Conservation (phyloP, 768 basidiomycete species). For the Fomitopsis serialis region DNA sequence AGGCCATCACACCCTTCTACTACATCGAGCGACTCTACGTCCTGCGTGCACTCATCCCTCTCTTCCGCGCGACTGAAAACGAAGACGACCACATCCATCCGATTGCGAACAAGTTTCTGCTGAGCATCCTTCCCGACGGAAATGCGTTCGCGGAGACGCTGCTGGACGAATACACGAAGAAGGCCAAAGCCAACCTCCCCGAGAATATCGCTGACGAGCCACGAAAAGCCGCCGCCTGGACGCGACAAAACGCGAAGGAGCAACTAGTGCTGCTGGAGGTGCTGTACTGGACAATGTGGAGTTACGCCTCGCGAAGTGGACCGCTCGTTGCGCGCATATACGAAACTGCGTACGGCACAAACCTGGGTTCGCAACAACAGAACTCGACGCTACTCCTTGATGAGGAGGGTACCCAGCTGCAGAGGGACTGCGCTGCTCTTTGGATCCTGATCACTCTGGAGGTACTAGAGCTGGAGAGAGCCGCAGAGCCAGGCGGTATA, state of each 20-base stretch:
- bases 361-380: conserved; percentile 59
- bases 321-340: conserved; percentile 58
- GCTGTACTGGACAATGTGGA: conserved; percentile 88
- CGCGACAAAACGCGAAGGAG: conserved; percentile 69
- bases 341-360: conserved; percentile 56
- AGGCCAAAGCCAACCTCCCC: conserved; percentile 45
- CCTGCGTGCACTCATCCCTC: conserved; percentile 63
- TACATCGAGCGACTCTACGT: conserved; percentile 73
- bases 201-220: conserved; percentile 41
- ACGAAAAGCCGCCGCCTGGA: conserved; percentile 57
- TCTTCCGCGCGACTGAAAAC: conserved; percentile 69
- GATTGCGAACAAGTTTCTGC: conserved; percentile 49
- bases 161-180: conserved; percentile 54
- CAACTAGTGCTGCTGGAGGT: conserved; percentile 81
- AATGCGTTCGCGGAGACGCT: conserved; percentile 56
- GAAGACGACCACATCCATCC: conserved; percentile 46
- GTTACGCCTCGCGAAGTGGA: conserved; percentile 60
- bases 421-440: conserved; percentile 62
- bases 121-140: conserved; percentile 59
- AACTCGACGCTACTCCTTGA: conserved; percentile 65
- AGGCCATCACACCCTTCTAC: conserved; percentile 76
- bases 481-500: conserved; percentile 46
- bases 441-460: conserved; percentile 82
- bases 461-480: conserved; percentile 70
- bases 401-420: conserved; percentile 62